Conservation (phyloP, 495 filamentous ascomycete genomes). For the Hypoxylon subgilvum region DNA sequence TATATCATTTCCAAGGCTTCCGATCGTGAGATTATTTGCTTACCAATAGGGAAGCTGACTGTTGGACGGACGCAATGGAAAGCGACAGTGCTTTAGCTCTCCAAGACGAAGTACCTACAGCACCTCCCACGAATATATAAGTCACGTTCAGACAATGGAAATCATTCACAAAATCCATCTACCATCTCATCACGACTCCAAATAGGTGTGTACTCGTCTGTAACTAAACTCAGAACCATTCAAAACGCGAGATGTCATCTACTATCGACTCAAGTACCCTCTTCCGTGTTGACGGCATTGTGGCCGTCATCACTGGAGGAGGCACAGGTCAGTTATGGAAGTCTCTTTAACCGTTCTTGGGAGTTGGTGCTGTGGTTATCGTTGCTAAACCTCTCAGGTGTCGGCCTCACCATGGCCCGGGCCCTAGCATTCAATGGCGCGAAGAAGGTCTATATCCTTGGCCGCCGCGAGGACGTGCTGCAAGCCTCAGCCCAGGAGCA, state of each 20-base stretch:
- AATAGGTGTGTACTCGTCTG: too few species aligned
- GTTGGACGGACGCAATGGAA: too few species aligned
- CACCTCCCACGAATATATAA: too few species aligned
- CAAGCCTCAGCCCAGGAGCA: constrained; percentile 45
- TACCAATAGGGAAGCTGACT: too few species aligned
- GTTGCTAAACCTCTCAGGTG: constrained; percentile 50
- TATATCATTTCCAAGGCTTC: too few species aligned
- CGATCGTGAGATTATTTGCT: too few species aligned
- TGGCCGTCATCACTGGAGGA: constrained; percentile 63
- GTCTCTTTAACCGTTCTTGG: neutral
- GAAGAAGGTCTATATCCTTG: constrained; percentile 70
- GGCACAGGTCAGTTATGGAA: constrained; percentile 52
- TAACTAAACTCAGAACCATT: too few species aligned
- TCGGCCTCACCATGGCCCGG: constrained; percentile 68
- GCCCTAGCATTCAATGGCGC: constrained; percentile 70
- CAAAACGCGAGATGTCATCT: neutral
- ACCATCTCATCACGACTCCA: too few species aligned
- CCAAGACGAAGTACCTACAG: too few species aligned
- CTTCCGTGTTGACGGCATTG: constrained; percentile 58
- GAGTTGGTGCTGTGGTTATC: neutral
- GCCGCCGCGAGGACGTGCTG: constrained; percentile 61
- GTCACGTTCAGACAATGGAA: too few species aligned
- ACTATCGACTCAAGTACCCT: constrained; percentile 31
- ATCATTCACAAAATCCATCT: too few species aligned
- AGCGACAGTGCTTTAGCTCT: too few species aligned